A percentile compares a stretch with the other conserved stretches of the same genome.
Conservation (phyloP, 345 rosid species). For the Gossypium raimondii region DNA sequence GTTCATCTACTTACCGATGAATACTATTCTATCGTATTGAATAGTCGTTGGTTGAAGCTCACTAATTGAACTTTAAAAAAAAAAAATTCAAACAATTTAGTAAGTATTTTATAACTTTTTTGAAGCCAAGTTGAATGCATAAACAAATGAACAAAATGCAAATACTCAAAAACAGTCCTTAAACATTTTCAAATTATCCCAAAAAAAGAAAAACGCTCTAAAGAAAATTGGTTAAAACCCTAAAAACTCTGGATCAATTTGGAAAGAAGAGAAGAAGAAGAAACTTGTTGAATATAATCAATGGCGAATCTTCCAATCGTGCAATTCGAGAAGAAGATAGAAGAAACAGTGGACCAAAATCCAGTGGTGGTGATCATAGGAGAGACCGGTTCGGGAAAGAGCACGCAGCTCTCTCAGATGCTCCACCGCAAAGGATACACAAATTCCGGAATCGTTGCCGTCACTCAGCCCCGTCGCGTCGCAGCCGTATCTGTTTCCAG, state of each 20-base stretch:
- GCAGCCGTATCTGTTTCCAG: constrained; percentile 94
- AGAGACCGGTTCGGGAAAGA: constrained; percentile 93
- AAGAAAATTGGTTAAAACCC: constrained; percentile 12
- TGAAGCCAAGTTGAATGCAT: too few species aligned
- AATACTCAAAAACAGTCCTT: too few species aligned
- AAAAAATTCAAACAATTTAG: too few species aligned
- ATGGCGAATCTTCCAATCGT: constrained; percentile 82
- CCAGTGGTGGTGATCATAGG: constrained; percentile 80
- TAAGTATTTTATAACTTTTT: too few species aligned
- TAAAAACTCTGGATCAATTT: not conserved
- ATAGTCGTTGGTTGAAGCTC: fast-evolving
- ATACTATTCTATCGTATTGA: too few species aligned
- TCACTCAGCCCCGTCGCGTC: constrained; percentile 96
- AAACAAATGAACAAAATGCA: too few species aligned
- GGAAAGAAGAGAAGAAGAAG: not conserved
- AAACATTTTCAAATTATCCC: too few species aligned
- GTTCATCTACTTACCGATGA: too few species aligned
- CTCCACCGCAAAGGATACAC: constrained; percentile 75
- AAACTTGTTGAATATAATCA: not conserved
- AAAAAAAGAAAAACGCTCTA: not conserved
- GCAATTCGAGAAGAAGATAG: constrained; percentile 70
- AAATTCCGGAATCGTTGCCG: constrained; percentile 63
- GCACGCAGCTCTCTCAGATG: constrained; percentile 98
- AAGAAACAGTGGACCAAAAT: constrained; percentile 62
- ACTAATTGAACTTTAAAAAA: too few species aligned